Conservation (phyloP, 139 green algal genomes). For the Picochlorum sp. region DNA sequence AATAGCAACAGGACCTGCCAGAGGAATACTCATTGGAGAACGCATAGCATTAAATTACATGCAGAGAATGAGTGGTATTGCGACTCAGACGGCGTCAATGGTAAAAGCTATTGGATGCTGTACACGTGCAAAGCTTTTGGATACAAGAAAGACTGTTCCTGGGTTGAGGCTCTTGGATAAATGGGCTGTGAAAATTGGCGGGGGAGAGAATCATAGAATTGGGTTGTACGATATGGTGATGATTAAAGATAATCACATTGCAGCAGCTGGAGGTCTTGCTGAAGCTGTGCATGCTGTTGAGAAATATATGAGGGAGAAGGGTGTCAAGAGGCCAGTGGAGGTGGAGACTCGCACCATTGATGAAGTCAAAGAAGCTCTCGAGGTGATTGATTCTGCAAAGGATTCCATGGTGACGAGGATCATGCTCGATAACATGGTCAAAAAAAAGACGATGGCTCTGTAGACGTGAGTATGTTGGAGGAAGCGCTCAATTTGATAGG, state of each 20-base stretch:
- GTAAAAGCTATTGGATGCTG: constrained; percentile 28
- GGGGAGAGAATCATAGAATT: constrained; percentile 70
- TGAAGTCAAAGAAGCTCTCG: constrained; percentile 79
- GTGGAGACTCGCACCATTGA: constrained; percentile 88
- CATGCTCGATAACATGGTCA: constrained; percentile 99
- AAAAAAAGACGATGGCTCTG: constrained; percentile 26
- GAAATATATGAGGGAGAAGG: constrained; percentile 39
- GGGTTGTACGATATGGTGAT: constrained; percentile 97
- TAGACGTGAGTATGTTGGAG: constrained; percentile 77
- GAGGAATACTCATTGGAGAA: constrained; percentile 87
- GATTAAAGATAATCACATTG: constrained; percentile 99
- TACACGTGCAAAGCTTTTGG: constrained; percentile 53
- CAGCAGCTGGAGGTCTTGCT: constrained; percentile 81
- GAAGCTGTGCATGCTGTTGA: constrained; percentile 46
- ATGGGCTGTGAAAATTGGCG: constrained; percentile 91
- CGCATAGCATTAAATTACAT: constrained; percentile 97
- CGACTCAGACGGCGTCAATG: constrained; percentile 74
- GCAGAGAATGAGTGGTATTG: constrained; percentile 92
- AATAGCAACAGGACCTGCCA: constrained; percentile 52
- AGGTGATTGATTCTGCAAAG: constrained; percentile 19
- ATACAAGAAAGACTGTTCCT: constrained; percentile 94
- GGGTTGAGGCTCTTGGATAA: constrained; percentile 93
- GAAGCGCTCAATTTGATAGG: constrained; percentile 44
- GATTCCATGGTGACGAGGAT: constrained; percentile 51
- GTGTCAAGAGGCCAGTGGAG: constrained; percentile 54